Evolutionary conservation across 2,329 filamentous ascomycete species (phyloP).

Genomic region (Fusarium miscanthi): DNA sequence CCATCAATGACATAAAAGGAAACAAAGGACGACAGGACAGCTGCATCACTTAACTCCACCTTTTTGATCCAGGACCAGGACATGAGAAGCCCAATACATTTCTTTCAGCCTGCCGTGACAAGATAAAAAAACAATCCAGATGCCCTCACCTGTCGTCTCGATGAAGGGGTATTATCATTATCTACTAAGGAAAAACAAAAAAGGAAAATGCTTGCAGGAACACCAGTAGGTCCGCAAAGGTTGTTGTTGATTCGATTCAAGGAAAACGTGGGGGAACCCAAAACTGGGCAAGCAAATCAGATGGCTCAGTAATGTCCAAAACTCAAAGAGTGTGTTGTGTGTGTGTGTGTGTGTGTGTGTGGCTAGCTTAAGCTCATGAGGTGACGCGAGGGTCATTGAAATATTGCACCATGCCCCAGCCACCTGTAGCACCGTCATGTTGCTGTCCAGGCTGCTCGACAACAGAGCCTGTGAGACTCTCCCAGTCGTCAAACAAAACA

Average conservation of each 20-base stretch:
- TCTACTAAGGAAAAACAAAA: slow-evolving; percentile 41
- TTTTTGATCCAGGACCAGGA: slow-evolving; percentile 43
- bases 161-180: slow-evolving; percentile 51
- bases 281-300: slow-evolving; percentile 23
- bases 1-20: slow-evolving; percentile 42
- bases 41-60: slow-evolving; percentile 41
- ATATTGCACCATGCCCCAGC: slow-evolving; percentile 52
- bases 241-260: slow-evolving; percentile 33
- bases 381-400: slow-evolving; percentile 49
- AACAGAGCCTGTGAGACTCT: slow-evolving; percentile 51
- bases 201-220: slow-evolving; percentile 38
- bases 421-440: slow-evolving; percentile 28
- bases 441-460: slow-evolving; percentile 49
- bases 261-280: slow-evolving; percentile 30
- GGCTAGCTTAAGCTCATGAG: slow-evolving; percentile 41
- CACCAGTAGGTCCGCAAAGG: slow-evolving; percentile 13
- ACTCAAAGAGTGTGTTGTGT: slow-evolving; percentile 20
- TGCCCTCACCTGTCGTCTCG: slow-evolving; percentile 45
- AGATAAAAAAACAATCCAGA: slow-evolving; percentile 38
- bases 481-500: slow-evolving; percentile 57
- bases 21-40: slow-evolving; percentile 40
- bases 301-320: slow-evolving; percentile 35
- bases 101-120: slow-evolving; percentile 41
- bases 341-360: not conserved
- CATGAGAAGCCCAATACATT: slow-evolving; percentile 39